Base-by-base conservation (phyloP, 2,329 filamentous ascomycete species). In the Lachnellula subtilissima region DNA sequence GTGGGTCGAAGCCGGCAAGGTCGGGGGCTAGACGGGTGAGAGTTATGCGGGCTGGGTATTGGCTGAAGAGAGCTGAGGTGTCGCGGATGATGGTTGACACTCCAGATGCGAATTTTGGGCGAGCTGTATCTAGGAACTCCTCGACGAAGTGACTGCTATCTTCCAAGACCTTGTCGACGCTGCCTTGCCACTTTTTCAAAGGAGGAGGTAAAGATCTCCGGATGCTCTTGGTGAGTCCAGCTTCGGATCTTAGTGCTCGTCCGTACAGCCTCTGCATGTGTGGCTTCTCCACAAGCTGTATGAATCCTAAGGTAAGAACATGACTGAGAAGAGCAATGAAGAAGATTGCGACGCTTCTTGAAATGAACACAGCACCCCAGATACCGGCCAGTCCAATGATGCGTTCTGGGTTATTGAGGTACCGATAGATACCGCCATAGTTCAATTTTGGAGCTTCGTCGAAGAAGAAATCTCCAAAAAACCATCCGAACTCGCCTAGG, bases 221-320 rank as follows among this genome's bases (percentile, higher is more conserved):
- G 70, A 99, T 82, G 67, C 90, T 97, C 74, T 92, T 95, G 57
- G 92, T 93, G 40, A 99, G 79, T 50, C 94, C 94, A 11, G 94
- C 94, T 71, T 96, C 91, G 61, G 87, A 78, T 57, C 94, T 87
- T 47, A 99, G 77, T 64, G 85, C 87, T 65, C 86, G 81, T 43
- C 94, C 93, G 68, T 99, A 99, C 17, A 97, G 82, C 78, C 96
- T 97, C 71, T 96, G 89, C 92, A 99, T 97, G 72, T 99, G 94
- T 14, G 93, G 94, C 58, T 92, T 87, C 74, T 99, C 94, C 9
- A 99, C 89, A 63, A 93, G 89, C 57, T 96, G 89, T 53, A 99
- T 89, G 75, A 97, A 97, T 32, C 79, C 85, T 35, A 97, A 78
- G 1, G 89, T 94, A 50, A 97, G 77, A 35, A 93, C 82, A 69